Percentiles rank a stretch among this genome's conserved stretches.
These are phyloP conservation scores for Penicillium sp. DNA, from an alignment of 2,329 filamentous ascomycete species.

Conservation along the genomic window DNA sequence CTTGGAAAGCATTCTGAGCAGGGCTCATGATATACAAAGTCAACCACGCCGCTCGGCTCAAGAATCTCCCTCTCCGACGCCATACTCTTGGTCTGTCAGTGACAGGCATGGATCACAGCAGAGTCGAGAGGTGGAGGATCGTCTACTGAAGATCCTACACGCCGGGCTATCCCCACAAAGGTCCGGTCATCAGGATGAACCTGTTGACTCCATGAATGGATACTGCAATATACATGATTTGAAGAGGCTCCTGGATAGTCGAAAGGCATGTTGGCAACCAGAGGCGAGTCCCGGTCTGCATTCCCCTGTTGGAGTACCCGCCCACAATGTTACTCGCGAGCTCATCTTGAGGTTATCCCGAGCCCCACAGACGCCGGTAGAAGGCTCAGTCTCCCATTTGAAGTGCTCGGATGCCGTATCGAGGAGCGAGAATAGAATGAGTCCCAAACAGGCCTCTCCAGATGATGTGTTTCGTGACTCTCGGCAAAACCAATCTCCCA, in stretches of 20 bases:
- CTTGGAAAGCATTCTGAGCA: too few relatives aligned
- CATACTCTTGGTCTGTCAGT: conserved; percentile 23
- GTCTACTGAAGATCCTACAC: conserved; percentile 25
- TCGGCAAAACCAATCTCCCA: not conserved
- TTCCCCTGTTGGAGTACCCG: not conserved
- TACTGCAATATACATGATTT: conserved; percentile 37
- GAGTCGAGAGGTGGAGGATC: conserved; percentile 13
- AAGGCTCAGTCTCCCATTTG: not conserved
- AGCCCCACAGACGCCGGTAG: not conserved
- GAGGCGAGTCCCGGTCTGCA: not conserved
- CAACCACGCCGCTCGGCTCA: not conserved
- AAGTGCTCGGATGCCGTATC: not conserved
- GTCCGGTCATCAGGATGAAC: not conserved
- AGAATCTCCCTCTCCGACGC: conserved; percentile 11
- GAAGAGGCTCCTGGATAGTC: conserved; percentile 26
- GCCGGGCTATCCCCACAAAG: conserved; percentile 19
- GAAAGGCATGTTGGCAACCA: conserved; percentile 23
- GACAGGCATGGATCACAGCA: not conserved
- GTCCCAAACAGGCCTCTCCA: too few relatives aligned
- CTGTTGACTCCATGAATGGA: not conserved
- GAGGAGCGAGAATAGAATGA: not conserved
- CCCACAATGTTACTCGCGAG: not conserved
- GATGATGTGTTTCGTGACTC: not conserved
- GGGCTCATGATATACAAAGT: not conserved
- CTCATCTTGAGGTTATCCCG: not conserved